Evolutionary conservation across 495 filamentous ascomycete genomes (phyloP).

Genomic region (Trichoderma virens): DNA sequence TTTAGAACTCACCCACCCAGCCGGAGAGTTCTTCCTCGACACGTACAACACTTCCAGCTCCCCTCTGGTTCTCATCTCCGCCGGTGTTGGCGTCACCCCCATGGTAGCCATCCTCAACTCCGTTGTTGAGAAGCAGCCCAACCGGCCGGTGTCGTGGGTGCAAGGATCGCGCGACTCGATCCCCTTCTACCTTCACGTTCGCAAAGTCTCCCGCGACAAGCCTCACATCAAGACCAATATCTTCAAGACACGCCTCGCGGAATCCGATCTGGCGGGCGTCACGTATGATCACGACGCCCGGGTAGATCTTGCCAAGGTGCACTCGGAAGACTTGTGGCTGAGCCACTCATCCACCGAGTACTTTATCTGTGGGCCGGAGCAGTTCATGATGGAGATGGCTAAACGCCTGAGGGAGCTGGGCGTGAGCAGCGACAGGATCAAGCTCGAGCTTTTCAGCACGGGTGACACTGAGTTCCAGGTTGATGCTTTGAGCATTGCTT

Average conservation of each 20-base stretch:
- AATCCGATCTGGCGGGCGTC: constrained; percentile 40
- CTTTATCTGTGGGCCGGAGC: constrained; percentile 58
- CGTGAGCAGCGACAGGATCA: constrained; percentile 46
- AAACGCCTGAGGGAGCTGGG: constrained; percentile 40
- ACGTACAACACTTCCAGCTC: constrained; percentile 25
- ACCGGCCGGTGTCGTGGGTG: constrained; percentile 54
- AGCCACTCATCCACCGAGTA: constrained; percentile 47
- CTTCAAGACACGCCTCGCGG: constrained; percentile 30
- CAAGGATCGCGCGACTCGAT: constrained; percentile 45
- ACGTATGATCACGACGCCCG: constrained; percentile 50
- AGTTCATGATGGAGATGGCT: constrained; percentile 56
- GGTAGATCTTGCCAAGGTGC: constrained; percentile 45
- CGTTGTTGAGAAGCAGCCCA: constrained; percentile 32
- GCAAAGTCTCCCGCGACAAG: constrained; percentile 36
- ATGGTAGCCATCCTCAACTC: constrained; percentile 62
- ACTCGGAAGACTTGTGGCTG: constrained; percentile 45
- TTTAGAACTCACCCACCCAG: constrained; percentile 58
- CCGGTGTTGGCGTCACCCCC: constrained; percentile 62
- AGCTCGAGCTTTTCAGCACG: constrained; percentile 63
- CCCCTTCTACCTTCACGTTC: constrained; percentile 48
- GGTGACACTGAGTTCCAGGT: constrained; percentile 28
- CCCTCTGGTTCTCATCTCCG: constrained; percentile 60
- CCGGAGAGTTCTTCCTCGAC: constrained; percentile 62
- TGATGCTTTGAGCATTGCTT: not conserved
- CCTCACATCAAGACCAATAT: constrained; percentile 32